Evolutionary conservation across 2,329 filamentous ascomycete species (phyloP), one percentile per base, ranked within the genome.

Genomic region (Ceratocystis cubensis): DNA sequence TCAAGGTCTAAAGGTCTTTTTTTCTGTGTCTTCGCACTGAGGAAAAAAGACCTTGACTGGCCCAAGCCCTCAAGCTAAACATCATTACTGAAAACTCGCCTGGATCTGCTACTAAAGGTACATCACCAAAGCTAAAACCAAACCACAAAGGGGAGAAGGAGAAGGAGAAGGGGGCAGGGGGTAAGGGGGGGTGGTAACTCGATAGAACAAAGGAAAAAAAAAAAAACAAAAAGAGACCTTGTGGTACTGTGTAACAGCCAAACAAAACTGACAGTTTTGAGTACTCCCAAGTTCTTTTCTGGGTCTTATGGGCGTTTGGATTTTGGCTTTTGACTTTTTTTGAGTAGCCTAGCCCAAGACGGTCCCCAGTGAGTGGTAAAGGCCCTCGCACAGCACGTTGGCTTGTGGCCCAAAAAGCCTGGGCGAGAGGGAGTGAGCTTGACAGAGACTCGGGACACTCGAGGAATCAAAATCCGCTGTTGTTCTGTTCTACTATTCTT

Each of bases 331-430:
- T 8, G 50, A 8, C 50, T 56, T 28, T 57, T 17, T 13, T 20
- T 50, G 48, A 3, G 20, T 50, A 22, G 48, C n/a, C 7, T 22
- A 50, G 48, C 48, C 22, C 7, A 25, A 50, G 48, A 50, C 48
- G 22, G 48, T 7, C 48, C 48, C 48, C 20, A 50, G 48, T 50
- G 20, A 6, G 48, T 50, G 48, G 48, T 50, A 50, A 13, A 50
- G n/a, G 48, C 48, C 48, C 48, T 50, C 48, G 48, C 48, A 50
- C 48, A 25, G 7, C 48, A 50, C 48, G 48, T 50, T 50, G 48
- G 5, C 48, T 50, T 50, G 48, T 50, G 48, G 48, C 20, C 48
- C 48, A n/a, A 22, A 3, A 17, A 50, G 48, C n/a, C 6, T 10
- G n/a, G 45, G 2, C 6, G 45, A 15, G 13, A 17, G 15, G 22